Evolutionary conservation across 2,329 filamentous ascomycete genomes (phyloP).

Genomic region (Fusarium euwallaceae): DNA sequence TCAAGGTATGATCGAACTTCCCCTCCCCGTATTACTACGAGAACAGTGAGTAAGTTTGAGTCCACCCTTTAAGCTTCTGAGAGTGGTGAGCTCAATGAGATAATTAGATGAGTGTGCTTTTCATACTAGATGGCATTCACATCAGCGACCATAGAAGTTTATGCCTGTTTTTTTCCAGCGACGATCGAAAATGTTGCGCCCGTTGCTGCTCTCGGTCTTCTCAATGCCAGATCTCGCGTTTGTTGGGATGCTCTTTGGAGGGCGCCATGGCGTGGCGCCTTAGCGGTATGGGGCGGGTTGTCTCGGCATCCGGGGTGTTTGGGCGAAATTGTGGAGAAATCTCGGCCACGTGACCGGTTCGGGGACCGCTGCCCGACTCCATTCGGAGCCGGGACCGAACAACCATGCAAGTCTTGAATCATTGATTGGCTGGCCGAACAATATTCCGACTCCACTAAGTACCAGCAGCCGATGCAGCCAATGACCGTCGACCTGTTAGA

Average conservation of each 20-base stretch:
- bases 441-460: constrained; percentile 24
- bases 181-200: too few relatives aligned
- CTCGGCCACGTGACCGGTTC: constrained; percentile 36
- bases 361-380: constrained; percentile 29
- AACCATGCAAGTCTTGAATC: neutral
- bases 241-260: constrained; percentile 18
- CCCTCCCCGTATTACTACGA: neutral
- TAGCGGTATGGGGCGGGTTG: constrained; percentile 19
- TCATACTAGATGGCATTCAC: too few relatives aligned
- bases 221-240: neutral
- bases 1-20: neutral
- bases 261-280: neutral
- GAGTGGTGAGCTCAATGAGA: neutral
- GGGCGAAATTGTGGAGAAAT: neutral
- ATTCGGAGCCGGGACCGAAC: constrained; percentile 21
- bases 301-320: constrained; percentile 23
- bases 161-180: too few relatives aligned
- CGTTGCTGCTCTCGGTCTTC: neutral
- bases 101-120: too few relatives aligned
- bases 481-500: constrained; percentile 26
- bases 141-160: too few relatives aligned
- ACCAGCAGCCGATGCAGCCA: constrained; percentile 23
- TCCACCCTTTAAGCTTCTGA: constrained; percentile 5
- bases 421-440: constrained; percentile 12
- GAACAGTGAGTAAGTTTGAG: constrained; percentile 5